A percentile compares a stretch with the other conserved stretches of the same genome.
Conservation (phyloP, 805 yeast genomes). For the Sugiyamaella americana region DNA sequence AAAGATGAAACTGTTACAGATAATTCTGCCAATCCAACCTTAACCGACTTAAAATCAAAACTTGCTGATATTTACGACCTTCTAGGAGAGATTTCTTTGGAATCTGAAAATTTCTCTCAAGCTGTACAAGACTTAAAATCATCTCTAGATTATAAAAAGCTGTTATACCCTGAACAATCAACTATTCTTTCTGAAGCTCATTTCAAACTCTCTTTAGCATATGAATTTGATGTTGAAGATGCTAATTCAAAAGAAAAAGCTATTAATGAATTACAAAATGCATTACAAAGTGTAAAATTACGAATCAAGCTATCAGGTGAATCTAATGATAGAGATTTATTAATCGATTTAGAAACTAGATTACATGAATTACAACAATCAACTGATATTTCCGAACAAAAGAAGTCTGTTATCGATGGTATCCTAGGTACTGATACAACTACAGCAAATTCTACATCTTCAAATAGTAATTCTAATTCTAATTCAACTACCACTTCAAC, state of each 20-base stretch:
- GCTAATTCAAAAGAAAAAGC: conserved; percentile 44
- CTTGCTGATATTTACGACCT: conserved; percentile 71
- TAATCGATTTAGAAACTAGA: conserved; percentile 31
- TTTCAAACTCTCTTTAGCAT: conserved; percentile 72
- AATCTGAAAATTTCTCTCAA: conserved; percentile 79
- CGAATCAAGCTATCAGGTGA: conserved; percentile 37
- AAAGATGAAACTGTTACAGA: background rate
- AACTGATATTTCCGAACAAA: conserved; percentile 13
- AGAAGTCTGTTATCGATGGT: conserved; percentile 17
- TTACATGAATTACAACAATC: conserved; percentile 20
- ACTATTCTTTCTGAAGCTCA: conserved; percentile 69
- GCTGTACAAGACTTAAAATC: conserved; percentile 63
- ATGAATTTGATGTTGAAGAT: conserved; percentile 61
- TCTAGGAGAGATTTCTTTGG: conserved; percentile 85
- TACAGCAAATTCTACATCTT: background rate
- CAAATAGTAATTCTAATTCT: background rate
- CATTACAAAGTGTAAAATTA: conserved; percentile 44
- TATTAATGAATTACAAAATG: conserved; percentile 46
- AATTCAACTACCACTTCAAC: no score
- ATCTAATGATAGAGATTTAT: conserved; percentile 32
- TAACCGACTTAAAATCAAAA: conserved; percentile 34
- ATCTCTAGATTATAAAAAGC: conserved; percentile 48
- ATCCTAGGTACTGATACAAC: conserved; percentile 17
- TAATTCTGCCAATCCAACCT: no score
- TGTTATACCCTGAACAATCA: conserved; percentile 47